Percentiles rank a stretch among this genome's conserved stretches.
Conservation (phyloP, 163 green algal genomes). For the Chlorella variabilis region DNA sequence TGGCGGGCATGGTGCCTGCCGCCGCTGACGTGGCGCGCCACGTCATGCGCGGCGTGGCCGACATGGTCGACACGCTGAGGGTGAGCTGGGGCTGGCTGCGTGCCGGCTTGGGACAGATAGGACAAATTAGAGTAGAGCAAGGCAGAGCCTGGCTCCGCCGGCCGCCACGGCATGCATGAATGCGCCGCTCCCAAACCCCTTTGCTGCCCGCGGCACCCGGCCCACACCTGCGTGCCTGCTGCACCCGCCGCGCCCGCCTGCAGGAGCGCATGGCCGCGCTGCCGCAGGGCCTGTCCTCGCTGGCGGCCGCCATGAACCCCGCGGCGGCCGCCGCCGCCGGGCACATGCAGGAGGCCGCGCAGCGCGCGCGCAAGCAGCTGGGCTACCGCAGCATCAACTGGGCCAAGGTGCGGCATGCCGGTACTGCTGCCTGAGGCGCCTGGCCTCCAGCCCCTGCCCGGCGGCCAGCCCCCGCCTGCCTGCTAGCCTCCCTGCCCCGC, state of each 20-base stretch:
- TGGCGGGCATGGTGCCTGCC: constrained; percentile 14
- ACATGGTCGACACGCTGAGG: constrained; percentile 1
- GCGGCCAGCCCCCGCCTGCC: too few species aligned
- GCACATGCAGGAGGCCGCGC: background rate
- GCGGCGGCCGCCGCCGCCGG: background rate
- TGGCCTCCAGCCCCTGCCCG: too few species aligned
- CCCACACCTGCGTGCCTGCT: background rate
- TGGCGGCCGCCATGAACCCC: background rate
- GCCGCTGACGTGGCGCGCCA: constrained; percentile 7
- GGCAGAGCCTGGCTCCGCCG: too few species aligned
- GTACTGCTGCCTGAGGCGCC: background rate
- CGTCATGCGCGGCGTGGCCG: background rate
- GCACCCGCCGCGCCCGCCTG: background rate
- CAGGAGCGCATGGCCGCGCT: constrained; percentile 4
- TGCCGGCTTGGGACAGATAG: too few species aligned
- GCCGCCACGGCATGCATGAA: too few species aligned
- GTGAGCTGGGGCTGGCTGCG: too few species aligned
- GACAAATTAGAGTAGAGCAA: too few species aligned
- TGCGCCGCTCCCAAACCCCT: too few species aligned
- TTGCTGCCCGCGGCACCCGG: too few species aligned
- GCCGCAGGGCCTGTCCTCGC: background rate
- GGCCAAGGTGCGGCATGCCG: background rate
- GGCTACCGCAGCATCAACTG: background rate
- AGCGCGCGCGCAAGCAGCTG: constrained; percentile 15
- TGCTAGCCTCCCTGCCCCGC: too few species aligned